A percentile compares a stretch with the other conserved stretches of the same genome.
Conservation (phyloP, 208 protist species). For the Trichomonas gallinae region DNA sequence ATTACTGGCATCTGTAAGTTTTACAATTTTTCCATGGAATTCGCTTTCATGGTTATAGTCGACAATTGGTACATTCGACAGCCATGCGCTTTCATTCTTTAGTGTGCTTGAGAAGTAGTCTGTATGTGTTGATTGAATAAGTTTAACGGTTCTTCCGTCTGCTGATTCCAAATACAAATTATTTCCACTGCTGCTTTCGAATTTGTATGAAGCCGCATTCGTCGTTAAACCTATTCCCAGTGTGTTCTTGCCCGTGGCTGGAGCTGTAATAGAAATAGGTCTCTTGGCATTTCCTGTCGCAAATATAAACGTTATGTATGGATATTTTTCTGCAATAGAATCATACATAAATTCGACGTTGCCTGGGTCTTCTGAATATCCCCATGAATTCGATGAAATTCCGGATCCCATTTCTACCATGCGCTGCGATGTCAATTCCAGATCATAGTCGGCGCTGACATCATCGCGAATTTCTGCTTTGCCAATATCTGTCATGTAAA, state of each 20-base stretch:
- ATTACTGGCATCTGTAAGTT: not conserved
- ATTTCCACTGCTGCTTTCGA: not conserved
- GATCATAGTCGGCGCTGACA: too few species aligned
- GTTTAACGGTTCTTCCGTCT: not conserved
- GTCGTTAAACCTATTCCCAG: not conserved
- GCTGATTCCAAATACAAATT: not conserved
- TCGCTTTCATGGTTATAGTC: not conserved
- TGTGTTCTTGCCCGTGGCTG: not conserved
- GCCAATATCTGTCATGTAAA: not conserved
- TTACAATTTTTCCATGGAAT: not conserved
- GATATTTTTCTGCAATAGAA: not conserved
- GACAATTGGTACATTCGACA: not conserved
- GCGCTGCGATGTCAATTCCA: not conserved
- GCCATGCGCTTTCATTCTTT: not conserved
- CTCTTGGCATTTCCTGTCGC: not conserved
- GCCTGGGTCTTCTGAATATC: not conserved
- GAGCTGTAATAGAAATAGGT: not conserved
- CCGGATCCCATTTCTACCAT: not conserved
- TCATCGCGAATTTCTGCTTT: not conserved
- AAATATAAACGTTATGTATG: not conserved
- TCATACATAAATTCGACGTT: not conserved
- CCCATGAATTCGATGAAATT: not conserved
- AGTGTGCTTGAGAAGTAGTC: not conserved
- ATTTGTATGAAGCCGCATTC: not conserved
- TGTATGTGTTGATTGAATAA: not conserved